Evolutionary conservation across 2,329 filamentous ascomycete genomes (phyloP), one percentile per base, ranked within the genome.

Genomic region (Malbranchea cinnamomea): DNA sequence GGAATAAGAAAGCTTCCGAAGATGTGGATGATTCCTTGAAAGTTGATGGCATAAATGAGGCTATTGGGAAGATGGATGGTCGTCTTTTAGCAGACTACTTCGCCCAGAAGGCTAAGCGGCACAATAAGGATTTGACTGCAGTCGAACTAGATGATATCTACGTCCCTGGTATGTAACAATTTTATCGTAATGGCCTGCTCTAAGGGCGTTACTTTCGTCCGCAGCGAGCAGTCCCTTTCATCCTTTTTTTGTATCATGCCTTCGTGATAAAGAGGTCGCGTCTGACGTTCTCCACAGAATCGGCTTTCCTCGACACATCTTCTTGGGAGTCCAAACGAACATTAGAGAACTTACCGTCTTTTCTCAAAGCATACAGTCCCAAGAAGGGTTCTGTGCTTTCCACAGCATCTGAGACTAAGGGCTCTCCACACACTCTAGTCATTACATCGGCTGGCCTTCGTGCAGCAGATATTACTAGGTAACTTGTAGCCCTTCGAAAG

Each of bases 91-190:
- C 85, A 2, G 87, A 94, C 51, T 75, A 93, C 51, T 64, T 94
- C 37, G 79, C 79, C 5, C 77, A 89, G 48, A 72, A 79, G 48
- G 77, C 81, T 31, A 72, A 68, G 40, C 68, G 78, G 14, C 91
- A 87, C 47, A 80, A 83, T 31, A 72, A 70, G 16, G 78, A 93
- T 30, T 54, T 94, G 45, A 93, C 80, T 43, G 62, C 74, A 1
- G 69, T 95, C 23, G 89, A 98, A 56, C 60, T 92, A 18, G 76
- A 81, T 33, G 85, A 94, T 49, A 62, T 82, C 46, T 75, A 79
- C 32, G 65, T 95, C 30, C 74, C 82, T 41, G 76, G 82, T 84
- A 64, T 43, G 62, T 30, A 20, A 5, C 5, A 28, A 2, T 5
- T 14, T 14, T 13, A 9, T 17, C 12, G 27, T 18, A n/a, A n/a